These are phyloP conservation scores for Claviceps lovelessii DNA, from an alignment of 2,329 filamentous ascomycete genomes.

Conservation along the genomic window DNA sequence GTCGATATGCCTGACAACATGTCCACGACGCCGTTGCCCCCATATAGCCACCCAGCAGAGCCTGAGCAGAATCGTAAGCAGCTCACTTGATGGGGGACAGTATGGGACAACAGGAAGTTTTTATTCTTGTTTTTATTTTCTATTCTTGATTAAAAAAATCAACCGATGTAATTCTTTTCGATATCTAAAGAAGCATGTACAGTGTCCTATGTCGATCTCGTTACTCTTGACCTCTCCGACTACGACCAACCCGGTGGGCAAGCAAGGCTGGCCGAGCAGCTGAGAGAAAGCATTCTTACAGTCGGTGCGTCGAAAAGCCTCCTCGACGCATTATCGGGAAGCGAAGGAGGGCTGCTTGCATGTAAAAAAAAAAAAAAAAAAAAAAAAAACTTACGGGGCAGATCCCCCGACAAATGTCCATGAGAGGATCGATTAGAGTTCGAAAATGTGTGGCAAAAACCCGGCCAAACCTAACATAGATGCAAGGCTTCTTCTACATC, in stretches of 20 bases:
- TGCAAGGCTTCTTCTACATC: conserved; percentile 43
- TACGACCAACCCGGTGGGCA: conserved; percentile 41
- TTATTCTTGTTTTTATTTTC: too few relatives aligned
- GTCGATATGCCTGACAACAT: neutral
- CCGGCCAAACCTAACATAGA: too few relatives aligned
- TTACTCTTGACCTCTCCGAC: conserved; percentile 40
- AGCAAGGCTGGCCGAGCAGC: conserved; percentile 35
- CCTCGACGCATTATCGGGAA: too few relatives aligned
- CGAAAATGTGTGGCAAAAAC: too few relatives aligned
- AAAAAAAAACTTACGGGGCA: too few relatives aligned
- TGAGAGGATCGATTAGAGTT: too few relatives aligned
- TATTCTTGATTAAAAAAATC: neutral
- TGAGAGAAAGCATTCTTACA: conserved; percentile 38
- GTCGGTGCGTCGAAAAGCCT: conserved; percentile 12
- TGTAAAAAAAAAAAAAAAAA: too few relatives aligned
- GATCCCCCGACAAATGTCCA: too few relatives aligned
- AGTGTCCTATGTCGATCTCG: conserved; percentile 40
- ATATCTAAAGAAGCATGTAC: neutral
- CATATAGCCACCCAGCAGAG: neutral
- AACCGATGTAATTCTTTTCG: too few relatives aligned
- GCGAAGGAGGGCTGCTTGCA: too few relatives aligned
- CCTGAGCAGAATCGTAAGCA: neutral
- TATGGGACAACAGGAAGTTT: too few relatives aligned
- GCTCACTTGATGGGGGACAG: neutral
- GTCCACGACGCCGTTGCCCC: neutral